These are phyloP conservation scores for Nymphaea thermarum DNA, from an alignment of 164 flowering plant species.

Conservation along the genomic window DNA sequence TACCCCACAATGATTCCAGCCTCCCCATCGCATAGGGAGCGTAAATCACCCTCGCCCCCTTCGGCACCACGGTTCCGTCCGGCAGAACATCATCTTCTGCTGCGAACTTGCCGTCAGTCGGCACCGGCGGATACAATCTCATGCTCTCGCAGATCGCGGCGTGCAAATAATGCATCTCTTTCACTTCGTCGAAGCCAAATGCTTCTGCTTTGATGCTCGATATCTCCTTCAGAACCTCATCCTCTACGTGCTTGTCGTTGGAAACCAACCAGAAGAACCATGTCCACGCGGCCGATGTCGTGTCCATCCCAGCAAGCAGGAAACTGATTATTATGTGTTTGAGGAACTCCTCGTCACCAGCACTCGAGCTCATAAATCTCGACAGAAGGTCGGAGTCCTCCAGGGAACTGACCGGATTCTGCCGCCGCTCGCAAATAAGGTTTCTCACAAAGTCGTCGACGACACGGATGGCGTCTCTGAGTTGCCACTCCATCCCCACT, in stretches of 20 bases:
- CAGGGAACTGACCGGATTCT: neutral
- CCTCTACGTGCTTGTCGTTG: conserved; percentile 15
- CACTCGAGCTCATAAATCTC: conserved; percentile 11
- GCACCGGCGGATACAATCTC: conserved; percentile 64
- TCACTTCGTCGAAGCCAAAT: conserved; percentile 22
- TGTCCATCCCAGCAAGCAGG: conserved; percentile 57
- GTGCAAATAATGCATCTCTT: conserved; percentile 41
- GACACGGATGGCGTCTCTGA: conserved; percentile 1
- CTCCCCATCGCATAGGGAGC: conserved; percentile 81
- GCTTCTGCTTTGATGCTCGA: neutral
- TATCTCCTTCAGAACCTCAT: conserved; percentile 29
- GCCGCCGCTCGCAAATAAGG: conserved; percentile 4
- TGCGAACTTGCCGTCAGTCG: conserved; percentile 48
- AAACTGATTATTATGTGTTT: conserved; percentile 47
- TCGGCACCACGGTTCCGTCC: conserved; percentile 41
- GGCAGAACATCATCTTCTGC: conserved; percentile 52
- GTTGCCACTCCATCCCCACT: conserved; percentile 20
- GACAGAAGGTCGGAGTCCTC: neutral
- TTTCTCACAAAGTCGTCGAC: conserved; percentile 7
- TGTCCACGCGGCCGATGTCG: conserved; percentile 36
- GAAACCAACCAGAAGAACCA: conserved; percentile 66
- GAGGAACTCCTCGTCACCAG: conserved; percentile 22
- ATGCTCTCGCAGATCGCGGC: conserved; percentile 47
- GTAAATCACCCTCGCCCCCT: conserved; percentile 57
- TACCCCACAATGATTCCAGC: conserved; percentile 62